phyloP scores from a whole-genome alignment of 116 monocot genomes.

The Dioscorea cayenensis region DNA sequence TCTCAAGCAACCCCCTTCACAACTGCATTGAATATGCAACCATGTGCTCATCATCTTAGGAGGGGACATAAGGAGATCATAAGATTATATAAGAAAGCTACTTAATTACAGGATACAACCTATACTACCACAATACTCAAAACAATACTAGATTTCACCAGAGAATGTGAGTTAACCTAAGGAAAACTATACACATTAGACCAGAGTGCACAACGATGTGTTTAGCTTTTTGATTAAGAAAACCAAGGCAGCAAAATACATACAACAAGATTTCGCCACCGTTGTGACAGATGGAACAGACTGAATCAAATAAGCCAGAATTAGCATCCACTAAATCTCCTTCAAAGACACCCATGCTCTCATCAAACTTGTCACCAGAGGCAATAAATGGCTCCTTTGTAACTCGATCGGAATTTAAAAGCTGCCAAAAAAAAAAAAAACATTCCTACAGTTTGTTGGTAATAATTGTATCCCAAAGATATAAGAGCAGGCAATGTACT shows the following conservation, averaged over 20 bases:
- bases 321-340: slow-evolving; percentile 16
- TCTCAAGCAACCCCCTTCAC: slow-evolving; percentile 88
- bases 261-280: slow-evolving; percentile 48
- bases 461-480: not conserved
- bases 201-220: not conserved
- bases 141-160: too few species aligned
- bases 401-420: not conserved
- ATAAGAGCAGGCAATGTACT: not conserved
- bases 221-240: not conserved
- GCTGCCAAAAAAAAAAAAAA: not conserved
- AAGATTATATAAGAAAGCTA: not conserved
- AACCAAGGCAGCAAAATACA: not conserved
- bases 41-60: not conserved
- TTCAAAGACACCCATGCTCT: not conserved
- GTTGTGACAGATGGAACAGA: slow-evolving; percentile 54
- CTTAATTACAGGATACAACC: not conserved
- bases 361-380: slow-evolving; percentile 5
- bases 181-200: not conserved
- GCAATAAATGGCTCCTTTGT: slow-evolving; percentile 1
- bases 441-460: not conserved
- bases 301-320: slow-evolving; percentile 29
- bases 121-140: too few species aligned
- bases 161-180: too few species aligned
- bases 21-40: slow-evolving; percentile 28
- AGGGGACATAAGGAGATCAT: not conserved